A percentile compares a stretch with the other conserved stretches of the same genome.
phyloP scores from a whole-genome alignment of 2,329 filamentous ascomycete genomes.

The Magnaporthiopsis poae region DNA sequence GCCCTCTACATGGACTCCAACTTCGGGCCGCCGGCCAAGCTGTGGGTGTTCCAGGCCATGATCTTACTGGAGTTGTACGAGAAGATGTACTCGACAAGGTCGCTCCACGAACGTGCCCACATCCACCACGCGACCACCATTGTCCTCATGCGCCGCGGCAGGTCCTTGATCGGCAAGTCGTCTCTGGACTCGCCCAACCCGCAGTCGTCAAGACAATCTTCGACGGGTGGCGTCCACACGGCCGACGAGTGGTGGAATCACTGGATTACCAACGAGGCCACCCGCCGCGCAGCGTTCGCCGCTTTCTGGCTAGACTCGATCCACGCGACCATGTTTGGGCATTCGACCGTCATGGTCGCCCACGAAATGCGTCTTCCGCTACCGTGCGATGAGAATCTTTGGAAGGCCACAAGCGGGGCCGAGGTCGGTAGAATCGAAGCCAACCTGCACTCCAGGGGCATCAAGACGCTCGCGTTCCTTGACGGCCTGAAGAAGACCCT shows the following conservation, averaged over 20 bases:
- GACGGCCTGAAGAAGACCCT: conserved; percentile 85
- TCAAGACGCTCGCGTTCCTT: conserved; percentile 77
- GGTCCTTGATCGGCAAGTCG: conserved; percentile 78
- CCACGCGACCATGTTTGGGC: conserved; percentile 95
- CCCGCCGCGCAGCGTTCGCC: conserved; percentile 77
- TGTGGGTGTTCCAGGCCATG: conserved; percentile 92
- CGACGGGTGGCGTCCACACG: conserved; percentile 54
- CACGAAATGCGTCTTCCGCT: conserved; percentile 87
- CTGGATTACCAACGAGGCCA: conserved; percentile 92
- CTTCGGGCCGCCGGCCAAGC: conserved; percentile 81
- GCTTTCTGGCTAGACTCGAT: conserved; percentile 93
- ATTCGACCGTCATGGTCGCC: conserved; percentile 92
- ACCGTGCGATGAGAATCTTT: conserved; percentile 85
- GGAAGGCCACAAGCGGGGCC: conserved; percentile 78
- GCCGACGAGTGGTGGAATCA: conserved; percentile 88
- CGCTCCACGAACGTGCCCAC: conserved; percentile 85
- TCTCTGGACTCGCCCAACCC: conserved; percentile 66
- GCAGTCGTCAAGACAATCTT: conserved; percentile 50
- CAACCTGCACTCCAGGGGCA: conserved; percentile 67
- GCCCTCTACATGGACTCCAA: conserved; percentile 83
- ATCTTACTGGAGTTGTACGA: conserved; percentile 86
- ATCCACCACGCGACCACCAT: conserved; percentile 95
- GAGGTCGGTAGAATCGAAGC: conserved; percentile 80
- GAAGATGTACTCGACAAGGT: conserved; percentile 92
- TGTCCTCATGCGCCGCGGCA: conserved; percentile 86